phyloP scores from a whole-genome alignment of 352 stramenopile species.

The Pythium oligandrum region DNA sequence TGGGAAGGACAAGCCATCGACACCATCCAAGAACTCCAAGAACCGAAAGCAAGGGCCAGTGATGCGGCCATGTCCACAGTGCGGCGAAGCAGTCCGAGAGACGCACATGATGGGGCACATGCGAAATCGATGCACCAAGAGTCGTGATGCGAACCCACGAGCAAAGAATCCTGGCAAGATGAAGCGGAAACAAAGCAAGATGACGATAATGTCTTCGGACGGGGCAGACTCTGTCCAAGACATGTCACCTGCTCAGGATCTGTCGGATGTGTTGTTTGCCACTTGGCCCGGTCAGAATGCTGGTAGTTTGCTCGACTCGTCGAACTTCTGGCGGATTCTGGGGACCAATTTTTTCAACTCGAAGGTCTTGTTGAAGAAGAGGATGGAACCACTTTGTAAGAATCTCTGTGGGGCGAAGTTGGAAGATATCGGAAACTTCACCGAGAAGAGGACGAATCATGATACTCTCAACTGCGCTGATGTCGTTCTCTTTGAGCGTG shows the following conservation, averaged over 20 bases:
- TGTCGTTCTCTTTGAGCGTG: slow-evolving; percentile 51
- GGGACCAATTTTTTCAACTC: slow-evolving; percentile 64
- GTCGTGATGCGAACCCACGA: slow-evolving; percentile 14
- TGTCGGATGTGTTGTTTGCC: slow-evolving; percentile 75
- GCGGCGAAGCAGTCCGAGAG: slow-evolving; percentile 53
- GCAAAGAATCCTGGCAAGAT: slow-evolving; percentile 31
- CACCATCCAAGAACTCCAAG: slow-evolving; percentile 7
- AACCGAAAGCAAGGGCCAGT: slow-evolving; percentile 30
- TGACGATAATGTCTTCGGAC: no score
- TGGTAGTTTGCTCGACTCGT: slow-evolving; percentile 66
- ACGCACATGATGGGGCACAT: slow-evolving; percentile 66
- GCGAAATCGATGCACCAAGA: slow-evolving; percentile 39
- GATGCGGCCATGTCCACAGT: slow-evolving; percentile 57
- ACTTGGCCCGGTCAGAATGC: slow-evolving; percentile 74
- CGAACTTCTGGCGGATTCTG: slow-evolving; percentile 75
- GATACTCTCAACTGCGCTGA: slow-evolving; percentile 63
- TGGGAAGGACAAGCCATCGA: slow-evolving; percentile 2
- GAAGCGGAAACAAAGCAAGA: slow-evolving; percentile 25
- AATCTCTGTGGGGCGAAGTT: slow-evolving; percentile 62
- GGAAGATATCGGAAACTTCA: slow-evolving; percentile 57
- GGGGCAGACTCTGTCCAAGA: no score
- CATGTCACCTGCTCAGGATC: slow-evolving; percentile 15
- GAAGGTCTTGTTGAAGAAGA: slow-evolving; percentile 58
- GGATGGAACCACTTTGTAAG: slow-evolving; percentile 66
- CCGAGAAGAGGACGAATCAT: slow-evolving; percentile 23